phyloP scores from a whole-genome alignment of 306 rosid species.

The Vicia faba region DNA sequence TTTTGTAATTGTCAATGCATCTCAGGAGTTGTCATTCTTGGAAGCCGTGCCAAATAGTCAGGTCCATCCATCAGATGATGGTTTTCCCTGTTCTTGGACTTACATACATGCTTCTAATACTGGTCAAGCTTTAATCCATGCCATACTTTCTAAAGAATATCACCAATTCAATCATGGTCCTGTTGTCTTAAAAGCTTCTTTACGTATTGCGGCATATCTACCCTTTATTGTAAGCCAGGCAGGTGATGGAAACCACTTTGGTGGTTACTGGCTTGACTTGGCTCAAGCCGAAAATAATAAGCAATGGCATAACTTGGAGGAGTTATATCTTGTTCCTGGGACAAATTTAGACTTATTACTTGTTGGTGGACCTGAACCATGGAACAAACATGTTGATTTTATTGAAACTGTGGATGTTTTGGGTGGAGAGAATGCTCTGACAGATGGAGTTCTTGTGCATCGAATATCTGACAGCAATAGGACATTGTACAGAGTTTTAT shows the following conservation, averaged over 20 bases:
- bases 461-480: slow-evolving; percentile 51
- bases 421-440: slow-evolving; percentile 48
- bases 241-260: slow-evolving; percentile 82
- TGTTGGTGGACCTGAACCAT: slow-evolving; percentile 82
- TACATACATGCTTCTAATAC: slow-evolving; percentile 69
- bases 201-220: slow-evolving; percentile 65
- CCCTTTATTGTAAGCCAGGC: slow-evolving; percentile 72
- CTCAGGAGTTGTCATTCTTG: slow-evolving; percentile 51
- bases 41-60: slow-evolving; percentile 47
- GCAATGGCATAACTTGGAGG: slow-evolving; percentile 53
- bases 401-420: slow-evolving; percentile 52
- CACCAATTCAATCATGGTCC: slow-evolving; percentile 58
- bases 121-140: slow-evolving; percentile 78
- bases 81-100: slow-evolving; percentile 79
- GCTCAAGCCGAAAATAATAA: slow-evolving; percentile 58
- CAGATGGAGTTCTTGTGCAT: slow-evolving; percentile 58
- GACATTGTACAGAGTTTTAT: slow-evolving; percentile 68
- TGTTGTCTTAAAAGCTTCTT: slow-evolving; percentile 71
- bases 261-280: slow-evolving; percentile 83
- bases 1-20: slow-evolving; percentile 68
- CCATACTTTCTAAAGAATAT: slow-evolving; percentile 67
- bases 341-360: slow-evolving; percentile 65
- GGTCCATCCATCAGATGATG: slow-evolving; percentile 48
- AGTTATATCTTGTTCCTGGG: slow-evolving; percentile 79
- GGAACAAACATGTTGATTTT: slow-evolving; percentile 62